Conservation (phyloP, 2,329 filamentous ascomycete genomes). For the Catunica adiposa region DNA sequence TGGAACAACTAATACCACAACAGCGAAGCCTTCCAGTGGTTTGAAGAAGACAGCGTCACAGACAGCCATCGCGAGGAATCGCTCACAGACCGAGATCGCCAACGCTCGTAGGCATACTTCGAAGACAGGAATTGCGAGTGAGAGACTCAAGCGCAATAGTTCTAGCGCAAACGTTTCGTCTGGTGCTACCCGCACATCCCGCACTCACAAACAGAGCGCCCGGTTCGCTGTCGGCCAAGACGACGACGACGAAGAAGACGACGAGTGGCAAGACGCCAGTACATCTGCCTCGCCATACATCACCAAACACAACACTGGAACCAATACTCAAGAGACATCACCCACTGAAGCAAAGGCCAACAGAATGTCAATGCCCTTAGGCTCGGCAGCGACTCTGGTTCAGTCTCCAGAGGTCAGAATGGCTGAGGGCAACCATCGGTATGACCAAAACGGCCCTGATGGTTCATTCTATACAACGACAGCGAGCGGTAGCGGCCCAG, state of each 20-base stretch:
- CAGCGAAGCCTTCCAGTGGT: background rate
- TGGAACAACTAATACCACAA: background rate
- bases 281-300: slow-evolving; percentile 42
- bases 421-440: slow-evolving; percentile 20
- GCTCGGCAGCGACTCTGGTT: slow-evolving; percentile 4
- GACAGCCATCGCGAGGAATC: slow-evolving; percentile 12
- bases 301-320: slow-evolving; percentile 13
- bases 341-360: background rate
- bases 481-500: slow-evolving; percentile 14
- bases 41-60: slow-evolving; percentile 13
- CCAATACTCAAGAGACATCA: too few relatives aligned
- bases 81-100: slow-evolving; percentile 24
- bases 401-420: background rate
- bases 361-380: slow-evolving; percentile 7
- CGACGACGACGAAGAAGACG: slow-evolving; percentile 23
- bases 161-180: slow-evolving; percentile 10
- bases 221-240: slow-evolving; percentile 45
- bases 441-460: slow-evolving; percentile 19
- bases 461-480: slow-evolving; percentile 34
- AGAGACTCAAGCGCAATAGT: slow-evolving; percentile 33
- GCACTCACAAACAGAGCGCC: slow-evolving; percentile 33
- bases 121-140: slow-evolving; percentile 36
- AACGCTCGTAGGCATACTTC: slow-evolving; percentile 37
- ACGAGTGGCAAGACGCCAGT: slow-evolving; percentile 50
- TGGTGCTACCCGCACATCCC: slow-evolving; percentile 28